Percentiles rank a stretch among this genome's conserved stretches.
These are phyloP conservation scores for Gracilariopsis chorda DNA, from an alignment of 23 red algal species.

Conservation along the genomic window DNA sequence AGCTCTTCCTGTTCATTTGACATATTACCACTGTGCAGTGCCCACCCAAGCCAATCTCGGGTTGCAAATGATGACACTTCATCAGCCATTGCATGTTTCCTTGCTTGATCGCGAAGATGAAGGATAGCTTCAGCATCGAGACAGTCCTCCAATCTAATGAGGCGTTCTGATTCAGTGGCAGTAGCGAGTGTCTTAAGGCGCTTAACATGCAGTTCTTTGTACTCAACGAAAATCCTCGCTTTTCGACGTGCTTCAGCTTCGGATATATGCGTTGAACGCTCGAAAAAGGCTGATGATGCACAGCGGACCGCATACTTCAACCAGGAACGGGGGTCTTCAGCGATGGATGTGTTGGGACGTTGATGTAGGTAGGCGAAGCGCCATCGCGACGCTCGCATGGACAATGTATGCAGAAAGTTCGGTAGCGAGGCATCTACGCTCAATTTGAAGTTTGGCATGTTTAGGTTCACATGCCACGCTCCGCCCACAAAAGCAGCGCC, in stretches of 20 bases:
- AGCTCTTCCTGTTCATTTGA: constrained; percentile 23
- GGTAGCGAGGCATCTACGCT: not conserved
- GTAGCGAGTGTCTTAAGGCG: not conserved
- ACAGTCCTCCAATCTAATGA: constrained; percentile 20
- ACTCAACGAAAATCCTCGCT: not conserved
- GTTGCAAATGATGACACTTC: constrained; percentile 60
- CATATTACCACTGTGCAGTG: constrained; percentile 10
- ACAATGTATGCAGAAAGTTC: not conserved
- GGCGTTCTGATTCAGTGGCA: not conserved
- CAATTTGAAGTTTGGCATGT: not conserved
- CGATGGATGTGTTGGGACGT: constrained; percentile 2
- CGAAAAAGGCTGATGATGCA: not conserved
- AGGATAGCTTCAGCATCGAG: constrained; percentile 42
- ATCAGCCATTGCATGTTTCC: constrained; percentile 33
- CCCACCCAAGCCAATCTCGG: constrained; percentile 52
- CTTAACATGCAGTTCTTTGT: constrained; percentile 34
- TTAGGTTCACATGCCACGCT: not conserved
- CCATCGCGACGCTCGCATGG: not conserved
- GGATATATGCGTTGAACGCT: not conserved
- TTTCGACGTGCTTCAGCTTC: not conserved
- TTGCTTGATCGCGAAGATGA: constrained; percentile 19
- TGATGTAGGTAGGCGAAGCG: not conserved
- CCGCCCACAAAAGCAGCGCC: not conserved
- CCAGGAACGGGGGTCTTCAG: constrained; percentile 8
- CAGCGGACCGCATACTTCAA: constrained; percentile 7